phyloP scores from a whole-genome alignment of 2,329 filamentous ascomycete genomes.

The Cladosporium sp. region DNA sequence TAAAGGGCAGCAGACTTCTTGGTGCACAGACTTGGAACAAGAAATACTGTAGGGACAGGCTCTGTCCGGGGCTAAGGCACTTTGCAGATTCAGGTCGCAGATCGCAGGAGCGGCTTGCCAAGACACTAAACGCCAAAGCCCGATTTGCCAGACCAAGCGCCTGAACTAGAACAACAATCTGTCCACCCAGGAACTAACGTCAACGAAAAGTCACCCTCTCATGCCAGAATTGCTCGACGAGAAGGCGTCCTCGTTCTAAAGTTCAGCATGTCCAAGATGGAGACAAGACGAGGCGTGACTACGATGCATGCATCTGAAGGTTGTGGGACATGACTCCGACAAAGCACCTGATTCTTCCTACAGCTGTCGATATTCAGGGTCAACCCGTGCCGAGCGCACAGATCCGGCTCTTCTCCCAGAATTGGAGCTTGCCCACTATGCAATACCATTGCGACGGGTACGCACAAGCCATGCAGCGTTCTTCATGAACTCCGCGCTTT shows the following conservation, averaged over 20 bases:
- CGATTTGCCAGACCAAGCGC: neutral
- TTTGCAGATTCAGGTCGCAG: neutral
- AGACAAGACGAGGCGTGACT: neutral
- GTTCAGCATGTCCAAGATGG: neutral
- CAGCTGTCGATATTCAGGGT: too few species aligned
- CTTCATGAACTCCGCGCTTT: too few species aligned
- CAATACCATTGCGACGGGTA: too few species aligned
- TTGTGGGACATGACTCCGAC: neutral
- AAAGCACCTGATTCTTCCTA: too few species aligned
- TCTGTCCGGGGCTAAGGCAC: neutral
- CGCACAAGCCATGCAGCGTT: too few species aligned
- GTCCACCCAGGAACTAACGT: neutral
- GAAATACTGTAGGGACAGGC: too few species aligned
- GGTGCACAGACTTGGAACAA: too few species aligned
- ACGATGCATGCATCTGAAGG: neutral
- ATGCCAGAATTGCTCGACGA: neutral
- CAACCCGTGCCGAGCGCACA: too few species aligned
- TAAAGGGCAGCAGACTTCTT: too few species aligned
- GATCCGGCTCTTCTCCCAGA: too few species aligned
- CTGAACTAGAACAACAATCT: neutral
- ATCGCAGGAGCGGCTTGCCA: neutral
- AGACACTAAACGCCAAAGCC: neutral
- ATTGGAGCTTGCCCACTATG: too few species aligned
- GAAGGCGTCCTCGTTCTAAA: neutral
- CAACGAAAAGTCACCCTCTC: neutral